Evolutionary conservation across 768 basidiomycete species (phyloP), one percentile per base, ranked within the genome.

Genomic region (Leccinum pellstonianum): DNA sequence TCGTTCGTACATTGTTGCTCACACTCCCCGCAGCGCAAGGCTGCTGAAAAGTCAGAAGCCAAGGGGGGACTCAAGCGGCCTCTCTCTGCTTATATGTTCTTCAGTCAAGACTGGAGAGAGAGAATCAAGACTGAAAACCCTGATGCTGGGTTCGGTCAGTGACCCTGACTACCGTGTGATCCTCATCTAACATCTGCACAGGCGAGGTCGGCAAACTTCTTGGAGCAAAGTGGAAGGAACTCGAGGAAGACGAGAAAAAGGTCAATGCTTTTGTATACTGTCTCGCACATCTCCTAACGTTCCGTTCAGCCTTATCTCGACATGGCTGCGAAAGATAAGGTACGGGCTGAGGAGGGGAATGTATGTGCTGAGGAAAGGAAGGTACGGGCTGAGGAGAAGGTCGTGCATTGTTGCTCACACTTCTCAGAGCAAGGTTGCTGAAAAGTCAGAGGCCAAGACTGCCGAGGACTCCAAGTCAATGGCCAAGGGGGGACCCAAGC

Each of bases 71-170:
- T 93, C 62, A 97, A 98, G 80, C 86, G 95, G 56, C 90, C 93
- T 0, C 82, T 97, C 50, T 97, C 95, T 31, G 94, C 96, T 43
- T 98, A 97, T 80, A 97, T 98, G 96, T 95, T 95, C 89, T 98
- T 98, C 83, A 88, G 86, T 68, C 91, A 95, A 75, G 95, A 94
- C 75, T 90, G 93, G 91, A 85, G 95, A 72, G 91, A 95, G 77
- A 85, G 90, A 73, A 91, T 98, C 83, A 96, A 95, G 86, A 71
- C 84, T 59, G 94, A 97, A 79, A 96, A 98, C 79, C 95, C 95
- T 52, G 93, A 95, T 60, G 94, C 93, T 29, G 83, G 88, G 57
- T 98, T 98, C 70, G 95, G 95, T 91, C 65, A 61, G 70, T 64
- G 81, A 63, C 61, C 19, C 50, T 21, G 14, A 11, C 35, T 52